phyloP scores from a whole-genome alignment of 2,329 filamentous ascomycete species.

The Penicillium brasilianum region DNA sequence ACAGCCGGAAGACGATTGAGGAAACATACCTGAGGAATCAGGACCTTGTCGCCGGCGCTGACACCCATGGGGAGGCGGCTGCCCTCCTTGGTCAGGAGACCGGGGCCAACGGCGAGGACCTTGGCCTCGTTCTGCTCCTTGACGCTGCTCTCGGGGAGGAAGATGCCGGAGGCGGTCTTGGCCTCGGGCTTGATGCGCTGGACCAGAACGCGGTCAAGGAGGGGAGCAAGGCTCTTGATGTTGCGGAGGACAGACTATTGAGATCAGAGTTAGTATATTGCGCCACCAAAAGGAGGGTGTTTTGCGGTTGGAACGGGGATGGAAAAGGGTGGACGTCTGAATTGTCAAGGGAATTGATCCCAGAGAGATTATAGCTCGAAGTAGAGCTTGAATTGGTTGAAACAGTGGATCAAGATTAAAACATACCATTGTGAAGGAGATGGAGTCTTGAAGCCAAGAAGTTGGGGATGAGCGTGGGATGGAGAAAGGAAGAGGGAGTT shows the following conservation, averaged over 20 bases:
- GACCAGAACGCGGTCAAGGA: conserved; percentile 96
- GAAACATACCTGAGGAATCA: conserved; percentile 84
- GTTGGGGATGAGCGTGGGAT: conserved; percentile 35
- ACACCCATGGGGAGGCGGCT: conserved; percentile 87
- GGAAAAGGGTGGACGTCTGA: neutral
- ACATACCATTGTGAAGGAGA: conserved; percentile 33
- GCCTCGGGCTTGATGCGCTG: conserved; percentile 97
- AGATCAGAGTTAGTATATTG: conserved; percentile 11
- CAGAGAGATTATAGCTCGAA: conserved; percentile 6
- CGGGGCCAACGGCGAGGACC: conserved; percentile 93
- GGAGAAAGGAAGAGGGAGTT: conserved; percentile 37
- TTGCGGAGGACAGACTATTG: conserved; percentile 75
- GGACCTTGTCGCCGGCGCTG: conserved; percentile 80
- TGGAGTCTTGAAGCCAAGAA: conserved; percentile 26
- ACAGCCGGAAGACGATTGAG: conserved; percentile 10
- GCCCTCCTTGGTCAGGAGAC: conserved; percentile 83
- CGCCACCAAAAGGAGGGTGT: neutral
- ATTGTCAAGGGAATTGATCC: neutral
- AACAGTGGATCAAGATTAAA: neutral
- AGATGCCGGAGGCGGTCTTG: conserved; percentile 96
- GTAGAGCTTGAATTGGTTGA: neutral
- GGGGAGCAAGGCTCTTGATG: conserved; percentile 91
- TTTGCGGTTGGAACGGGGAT: conserved; percentile 8
- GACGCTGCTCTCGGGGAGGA: conserved; percentile 93
- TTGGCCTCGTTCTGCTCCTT: conserved; percentile 99